These are phyloP conservation scores for Candida frijolesensis DNA, from an alignment of 1,139 yeast species.

Conservation along the genomic window DNA sequence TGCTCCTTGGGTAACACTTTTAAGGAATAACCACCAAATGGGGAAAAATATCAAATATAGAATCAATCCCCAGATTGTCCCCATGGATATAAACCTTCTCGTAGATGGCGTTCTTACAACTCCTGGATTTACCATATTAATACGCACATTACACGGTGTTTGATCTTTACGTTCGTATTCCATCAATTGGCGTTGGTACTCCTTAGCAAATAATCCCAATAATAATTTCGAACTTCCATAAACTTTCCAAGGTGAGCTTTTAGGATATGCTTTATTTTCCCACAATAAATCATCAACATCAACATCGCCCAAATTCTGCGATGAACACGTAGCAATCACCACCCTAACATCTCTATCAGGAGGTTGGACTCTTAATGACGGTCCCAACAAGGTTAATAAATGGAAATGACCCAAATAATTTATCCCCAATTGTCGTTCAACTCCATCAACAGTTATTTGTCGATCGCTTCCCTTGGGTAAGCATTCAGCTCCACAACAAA, in stretches of 20 bases:
- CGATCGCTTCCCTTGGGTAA: constrained; percentile 64
- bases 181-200: constrained; percentile 66
- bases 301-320: constrained; percentile 72
- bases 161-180: constrained; percentile 63
- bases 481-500: constrained; percentile 85
- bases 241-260: constrained; percentile 66
- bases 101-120: constrained; percentile 85
- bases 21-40: constrained; percentile 76
- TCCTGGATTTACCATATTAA: constrained; percentile 90
- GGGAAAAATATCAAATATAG: constrained; percentile 76
- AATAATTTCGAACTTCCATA: constrained; percentile 83
- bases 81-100: constrained; percentile 76
- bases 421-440: constrained; percentile 80
- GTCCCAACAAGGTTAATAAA: constrained; percentile 73
- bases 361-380: constrained; percentile 84
- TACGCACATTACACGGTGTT: constrained; percentile 67
- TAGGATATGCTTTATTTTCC: constrained; percentile 62
- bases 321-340: constrained; percentile 70
- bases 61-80: constrained; percentile 70
- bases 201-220: constrained; percentile 71
- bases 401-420: constrained; percentile 85
- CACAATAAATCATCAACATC: constrained; percentile 70
- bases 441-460: constrained; percentile 73
- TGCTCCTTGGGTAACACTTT: constrained; percentile 75
- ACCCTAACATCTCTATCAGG: constrained; percentile 92